These are phyloP conservation scores for Trichaptum fuscoviolaceum DNA, from an alignment of 768 basidiomycete genomes.

Conservation along the genomic window DNA sequence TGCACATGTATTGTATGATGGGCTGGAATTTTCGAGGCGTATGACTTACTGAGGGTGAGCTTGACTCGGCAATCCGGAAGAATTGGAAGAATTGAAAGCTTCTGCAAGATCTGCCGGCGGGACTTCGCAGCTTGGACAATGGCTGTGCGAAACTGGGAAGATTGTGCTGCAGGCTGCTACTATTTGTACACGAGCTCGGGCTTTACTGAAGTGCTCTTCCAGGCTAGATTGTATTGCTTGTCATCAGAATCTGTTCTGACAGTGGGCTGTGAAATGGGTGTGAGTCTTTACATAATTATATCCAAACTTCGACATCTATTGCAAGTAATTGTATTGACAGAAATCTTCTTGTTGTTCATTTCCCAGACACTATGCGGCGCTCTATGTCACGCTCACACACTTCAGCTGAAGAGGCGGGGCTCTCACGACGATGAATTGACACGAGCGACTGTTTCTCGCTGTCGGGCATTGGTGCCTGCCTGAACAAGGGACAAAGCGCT, in stretches of 20 bases:
- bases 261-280: too few species aligned
- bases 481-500: not conserved
- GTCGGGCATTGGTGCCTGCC: not conserved
- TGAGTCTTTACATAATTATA: too few species aligned
- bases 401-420: not conserved
- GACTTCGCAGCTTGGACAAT: not conserved
- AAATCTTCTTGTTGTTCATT: not conserved
- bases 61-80: not conserved
- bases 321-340: not conserved
- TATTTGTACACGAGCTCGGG: too few species aligned
- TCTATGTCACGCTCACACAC: not conserved
- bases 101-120: not conserved
- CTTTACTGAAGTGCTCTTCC: too few species aligned
- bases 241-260: too few species aligned
- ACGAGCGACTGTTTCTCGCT: not conserved
- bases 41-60: not conserved
- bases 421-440: not conserved
- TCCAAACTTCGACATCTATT: too few species aligned
- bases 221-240: too few species aligned
- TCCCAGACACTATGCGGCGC: not conserved
- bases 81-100: not conserved
- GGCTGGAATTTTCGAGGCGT: not conserved
- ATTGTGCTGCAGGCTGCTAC: too few species aligned
- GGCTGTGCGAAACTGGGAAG: too few species aligned
- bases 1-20: not conserved